Evolutionary conservation across 164 flowering plant genomes (phyloP).

Genomic region (Nelumbo lutea): DNA sequence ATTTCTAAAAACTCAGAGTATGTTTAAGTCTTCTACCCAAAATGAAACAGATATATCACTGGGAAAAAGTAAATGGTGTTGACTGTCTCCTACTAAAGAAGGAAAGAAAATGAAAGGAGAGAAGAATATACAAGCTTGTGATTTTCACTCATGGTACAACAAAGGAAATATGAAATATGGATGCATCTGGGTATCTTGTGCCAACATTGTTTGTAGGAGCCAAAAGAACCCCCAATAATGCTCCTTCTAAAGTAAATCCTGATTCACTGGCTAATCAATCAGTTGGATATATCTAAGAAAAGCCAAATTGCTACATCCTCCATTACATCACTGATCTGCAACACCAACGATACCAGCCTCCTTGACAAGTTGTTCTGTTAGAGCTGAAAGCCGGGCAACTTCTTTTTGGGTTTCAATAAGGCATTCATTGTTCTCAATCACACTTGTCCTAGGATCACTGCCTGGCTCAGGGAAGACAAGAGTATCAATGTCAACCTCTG

Average conservation of each 20-base stretch:
- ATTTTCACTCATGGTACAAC: slow-evolving; percentile 1
- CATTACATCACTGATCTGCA: slow-evolving; percentile 9
- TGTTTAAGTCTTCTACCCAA: too few relatives aligned
- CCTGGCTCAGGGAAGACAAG: slow-evolving; percentile 4
- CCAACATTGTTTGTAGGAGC: neutral
- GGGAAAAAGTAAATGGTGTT: too few relatives aligned
- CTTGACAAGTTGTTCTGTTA: slow-evolving; percentile 53
- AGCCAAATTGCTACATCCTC: neutral
- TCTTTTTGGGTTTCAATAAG: slow-evolving; percentile 34
- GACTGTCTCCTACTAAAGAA: too few relatives aligned
- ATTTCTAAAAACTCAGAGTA: too few relatives aligned
- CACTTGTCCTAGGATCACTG: slow-evolving; percentile 3
- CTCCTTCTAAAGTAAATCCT: neutral
- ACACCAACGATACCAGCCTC: slow-evolving; percentile 50
- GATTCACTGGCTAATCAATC: neutral
- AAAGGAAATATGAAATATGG: neutral
- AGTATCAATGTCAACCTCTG: slow-evolving; percentile 30
- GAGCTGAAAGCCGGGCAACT: slow-evolving; percentile 47
- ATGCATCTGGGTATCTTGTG: neutral
- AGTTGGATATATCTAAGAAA: slow-evolving; percentile 7
- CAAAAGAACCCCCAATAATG: neutral
- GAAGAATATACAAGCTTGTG: too few relatives aligned
- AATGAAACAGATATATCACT: too few relatives aligned
- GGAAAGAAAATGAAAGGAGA: too few relatives aligned
- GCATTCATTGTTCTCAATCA: slow-evolving; percentile 17